Evolutionary conservation across 2,329 filamentous ascomycete genomes (phyloP).

Genomic region (Neofusicoccum kwambonambiense): DNA sequence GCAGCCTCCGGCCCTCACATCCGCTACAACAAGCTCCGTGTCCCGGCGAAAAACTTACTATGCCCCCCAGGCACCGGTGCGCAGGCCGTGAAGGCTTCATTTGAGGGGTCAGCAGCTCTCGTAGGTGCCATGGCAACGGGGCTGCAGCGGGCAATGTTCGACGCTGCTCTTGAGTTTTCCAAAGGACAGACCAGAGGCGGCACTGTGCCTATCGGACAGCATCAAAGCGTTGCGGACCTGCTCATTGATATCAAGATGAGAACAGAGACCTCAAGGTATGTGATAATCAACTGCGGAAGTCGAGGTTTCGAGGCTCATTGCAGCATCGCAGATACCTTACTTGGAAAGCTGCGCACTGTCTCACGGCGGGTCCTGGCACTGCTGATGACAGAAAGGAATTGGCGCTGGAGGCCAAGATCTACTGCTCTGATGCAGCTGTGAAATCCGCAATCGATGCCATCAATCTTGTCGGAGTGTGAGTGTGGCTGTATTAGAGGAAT

Average conservation of each 20-base stretch:
- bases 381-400: constrained; percentile 45
- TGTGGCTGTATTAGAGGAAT: not conserved
- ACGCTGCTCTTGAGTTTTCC: constrained; percentile 51
- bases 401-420: constrained; percentile 53
- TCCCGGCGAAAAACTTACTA: constrained; percentile 50
- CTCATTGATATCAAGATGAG: constrained; percentile 54
- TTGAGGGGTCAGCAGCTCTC: constrained; percentile 48
- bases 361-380: constrained; percentile 39
- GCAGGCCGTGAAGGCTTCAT: constrained; percentile 43
- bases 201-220: constrained; percentile 45
- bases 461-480: constrained; percentile 51
- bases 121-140: constrained; percentile 57
- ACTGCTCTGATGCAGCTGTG: constrained; percentile 50
- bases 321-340: constrained; percentile 33
- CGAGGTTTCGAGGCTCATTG: too few relatives aligned
- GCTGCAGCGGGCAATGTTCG: constrained; percentile 55
- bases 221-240: constrained; percentile 53
- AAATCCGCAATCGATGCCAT: constrained; percentile 52
- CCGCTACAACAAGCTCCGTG: constrained; percentile 48
- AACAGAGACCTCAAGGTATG: constrained; percentile 48
- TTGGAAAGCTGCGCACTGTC: constrained; percentile 51
- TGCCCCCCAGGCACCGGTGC: constrained; percentile 45
- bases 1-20: constrained; percentile 52
- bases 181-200: constrained; percentile 49
- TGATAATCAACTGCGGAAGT: not conserved